Base-by-base conservation (phyloP, 257 asterid species). In the Vinca minor region DNA sequence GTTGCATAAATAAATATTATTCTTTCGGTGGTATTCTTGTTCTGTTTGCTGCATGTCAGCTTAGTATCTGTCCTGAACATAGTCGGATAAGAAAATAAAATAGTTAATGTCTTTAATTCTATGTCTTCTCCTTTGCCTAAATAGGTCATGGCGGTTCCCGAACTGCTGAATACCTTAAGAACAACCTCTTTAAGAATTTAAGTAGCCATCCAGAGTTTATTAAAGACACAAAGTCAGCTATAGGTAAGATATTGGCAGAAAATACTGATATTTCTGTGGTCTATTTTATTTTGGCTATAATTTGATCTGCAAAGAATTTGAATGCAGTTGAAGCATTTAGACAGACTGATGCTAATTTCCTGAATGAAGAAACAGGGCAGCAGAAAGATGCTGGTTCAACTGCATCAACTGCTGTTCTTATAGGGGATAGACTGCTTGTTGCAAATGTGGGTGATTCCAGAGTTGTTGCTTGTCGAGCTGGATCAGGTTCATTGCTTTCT, bases 401-500 rank as follows among this genome's bases (percentile, higher is more conserved):
- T 55, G 95, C 95, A 4, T 78, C 94, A 54, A 87, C 94, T 49
- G 94, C 89, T 65, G 78, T 87, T 62, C 83, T 87, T 60, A 79
- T 87, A 20, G 84, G 85, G 18, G 87, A 83, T 72, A 79, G 72
- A 57, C 72, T 87, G 45, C 74, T 85, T 54, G 95, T 83, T 25
- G 95, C 94, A 47, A 87, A 87, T 69, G 95, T 87, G 34, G 95
- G 95, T 56, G 95, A 87, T 74, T 87, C 95, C 28, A 77, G 95
- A 76, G 95, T 79, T 64, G 96, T 88, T 74, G 91, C 91, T 65
- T 82, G 84, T 76, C 80, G 89, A 70, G 82, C 74, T 58, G 95
- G 96, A 50, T 79, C 88, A 80, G 94, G 95, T 87, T 58, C 64
- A 79, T 49, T 67, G 36, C 72, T 34, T 65, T 34, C 59, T 56